Percentiles rank a stretch among this genome's conserved stretches.
These are phyloP conservation scores for Quercus wislizeni DNA, from an alignment of 306 rosid species.

Conservation along the genomic window DNA sequence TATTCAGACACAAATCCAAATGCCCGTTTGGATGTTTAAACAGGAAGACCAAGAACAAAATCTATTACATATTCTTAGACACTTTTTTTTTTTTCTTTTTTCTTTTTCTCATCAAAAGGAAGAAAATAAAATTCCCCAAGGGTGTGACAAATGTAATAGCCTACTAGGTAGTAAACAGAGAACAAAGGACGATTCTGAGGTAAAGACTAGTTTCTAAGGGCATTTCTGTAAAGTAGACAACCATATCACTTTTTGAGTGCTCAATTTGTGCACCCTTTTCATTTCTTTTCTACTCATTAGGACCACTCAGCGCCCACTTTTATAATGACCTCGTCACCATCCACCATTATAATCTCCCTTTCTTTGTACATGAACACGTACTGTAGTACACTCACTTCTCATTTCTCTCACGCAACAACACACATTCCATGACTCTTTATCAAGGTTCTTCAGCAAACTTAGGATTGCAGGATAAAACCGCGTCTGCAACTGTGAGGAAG, in stretches of 20 bases:
- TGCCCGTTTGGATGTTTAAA: neutral
- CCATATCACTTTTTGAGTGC: conserved; percentile 19
- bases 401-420: neutral
- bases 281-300: conserved; percentile 22
- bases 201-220: neutral
- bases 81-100: neutral
- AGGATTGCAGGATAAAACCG: conserved; percentile 67
- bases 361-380: neutral
- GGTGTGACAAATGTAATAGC: no score
- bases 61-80: neutral
- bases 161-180: neutral
- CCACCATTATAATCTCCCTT: conserved; percentile 5
- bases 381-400: conserved; percentile 2
- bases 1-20: neutral
- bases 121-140: neutral
- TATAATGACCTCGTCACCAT: conserved; percentile 17
- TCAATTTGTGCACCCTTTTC: conserved; percentile 23
- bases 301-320: conserved; percentile 9
- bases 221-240: conserved; percentile 20
- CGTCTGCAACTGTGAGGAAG: conserved; percentile 86
- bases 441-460: conserved; percentile 59
- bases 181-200: neutral
- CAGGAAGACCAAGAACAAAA: neutral
- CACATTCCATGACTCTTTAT: conserved; percentile 2
- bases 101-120: neutral